Conservation (phyloP, 768 basidiomycete species). For the Mycena olivaceomarginata region DNA sequence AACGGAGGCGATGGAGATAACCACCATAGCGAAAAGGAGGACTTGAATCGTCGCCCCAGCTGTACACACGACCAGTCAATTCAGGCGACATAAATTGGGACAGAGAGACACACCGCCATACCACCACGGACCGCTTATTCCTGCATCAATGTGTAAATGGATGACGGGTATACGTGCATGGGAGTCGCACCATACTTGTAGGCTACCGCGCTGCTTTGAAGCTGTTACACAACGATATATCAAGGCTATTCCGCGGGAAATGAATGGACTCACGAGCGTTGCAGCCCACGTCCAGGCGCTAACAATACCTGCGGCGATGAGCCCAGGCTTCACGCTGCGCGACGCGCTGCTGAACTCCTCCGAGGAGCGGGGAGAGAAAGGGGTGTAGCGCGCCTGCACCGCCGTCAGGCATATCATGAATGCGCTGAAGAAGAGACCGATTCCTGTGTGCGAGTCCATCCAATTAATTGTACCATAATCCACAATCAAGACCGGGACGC, state of each 20-base stretch:
- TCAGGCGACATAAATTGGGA: background rate
- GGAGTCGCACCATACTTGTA: constrained; percentile 81
- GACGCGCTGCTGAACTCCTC: constrained; percentile 92
- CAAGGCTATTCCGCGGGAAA: background rate
- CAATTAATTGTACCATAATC: background rate
- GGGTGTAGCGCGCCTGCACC: constrained; percentile 90
- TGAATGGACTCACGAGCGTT: constrained; percentile 69
- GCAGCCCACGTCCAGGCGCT: constrained; percentile 96
- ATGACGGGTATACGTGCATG: background rate
- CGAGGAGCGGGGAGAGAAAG: constrained; percentile 84
- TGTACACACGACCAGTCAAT: constrained; percentile 16
- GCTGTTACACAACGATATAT: constrained; percentile 52
- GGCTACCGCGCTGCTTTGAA: constrained; percentile 89
- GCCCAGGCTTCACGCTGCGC: constrained; percentile 90
- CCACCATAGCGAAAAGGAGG: constrained; percentile 90
- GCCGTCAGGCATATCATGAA: constrained; percentile 89
- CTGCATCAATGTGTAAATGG: constrained; percentile 43
- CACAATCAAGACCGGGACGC: constrained; percentile 27
- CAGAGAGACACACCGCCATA: constrained; percentile 70
- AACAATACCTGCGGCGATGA: constrained; percentile 95
- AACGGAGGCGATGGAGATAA: background rate
- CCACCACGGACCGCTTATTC: constrained; percentile 93
- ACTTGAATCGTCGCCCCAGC: constrained; percentile 93
- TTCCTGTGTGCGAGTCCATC: constrained; percentile 67
- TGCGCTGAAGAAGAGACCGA: constrained; percentile 91